Evolutionary conservation across 2,329 filamentous ascomycete species (phyloP), one percentile per base, ranked within the genome.

Genomic region (Chaetomiaceae sp.): DNA sequence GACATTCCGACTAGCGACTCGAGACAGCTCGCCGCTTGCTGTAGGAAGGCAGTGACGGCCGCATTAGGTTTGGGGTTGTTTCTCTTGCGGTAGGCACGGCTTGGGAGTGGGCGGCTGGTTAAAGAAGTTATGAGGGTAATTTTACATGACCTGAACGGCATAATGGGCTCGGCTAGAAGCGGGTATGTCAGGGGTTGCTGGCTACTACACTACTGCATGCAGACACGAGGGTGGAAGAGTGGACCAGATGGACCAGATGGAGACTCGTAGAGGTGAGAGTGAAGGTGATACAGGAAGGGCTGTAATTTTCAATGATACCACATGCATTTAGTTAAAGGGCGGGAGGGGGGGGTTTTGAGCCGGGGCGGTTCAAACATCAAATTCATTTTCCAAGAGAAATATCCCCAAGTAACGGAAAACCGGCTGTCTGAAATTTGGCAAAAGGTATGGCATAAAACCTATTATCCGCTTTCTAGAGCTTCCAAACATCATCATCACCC

Each of bases 1-100:
- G 64, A 66, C 44, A 20, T 42, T 30, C 34, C 33, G 6, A 40
- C 14, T n/a, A 55, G 46, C 29, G 44, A 40, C 14, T 44, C 52
- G 23, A 20, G 18, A 7, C 36, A 29, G 42, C 13, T 46, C 9
- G 6, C n/a, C 10, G 9, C 14, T 3, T 7, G 25, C 6, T 55
- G 52, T 51, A 9, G 8, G 21, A 25, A 18, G 13, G 29, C 36
- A 30, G 30, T 38, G 16, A 2, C n/a, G n/a, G 21, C 29, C 9
- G 23, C 20, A 9, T 20, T 54, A 20, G 46, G 41, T 1, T 2
- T 54, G 21, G 21, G 42, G 4, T 11, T 54, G 14, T 20, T 58
- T 14, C 36, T 59, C 18, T 13, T 53, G 18, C 33, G 23, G n/a
- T 57, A 38, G 36, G 36, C 36, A 11, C 18, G 10, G 18, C 36